Evolutionary conservation across 2,329 filamentous ascomycete genomes (phyloP), one percentile per base, ranked within the genome.

Genomic region (Diplodia intermedia): DNA sequence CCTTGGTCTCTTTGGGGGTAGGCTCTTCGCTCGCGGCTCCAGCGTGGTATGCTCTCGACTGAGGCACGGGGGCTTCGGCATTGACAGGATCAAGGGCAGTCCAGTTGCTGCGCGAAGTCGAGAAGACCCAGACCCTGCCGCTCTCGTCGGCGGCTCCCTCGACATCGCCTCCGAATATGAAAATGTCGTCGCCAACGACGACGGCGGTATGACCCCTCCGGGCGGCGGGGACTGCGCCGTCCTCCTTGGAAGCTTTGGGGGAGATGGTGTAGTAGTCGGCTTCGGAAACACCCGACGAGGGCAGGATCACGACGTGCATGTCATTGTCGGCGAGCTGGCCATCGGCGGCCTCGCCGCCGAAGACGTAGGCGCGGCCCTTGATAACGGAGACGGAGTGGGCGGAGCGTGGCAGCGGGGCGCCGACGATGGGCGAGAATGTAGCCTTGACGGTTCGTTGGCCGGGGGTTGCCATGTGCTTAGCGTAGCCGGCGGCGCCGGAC

Each of bases 341-440:
- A 50, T 72, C 73, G 53, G 75, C 72, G 0, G 71, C 75, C 71
- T 82, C 79, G 65, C 86, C 86, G 7, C 86, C 85, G 70, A 87
- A 87, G 65, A 88, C 82, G 73, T 86, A 86, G 36, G 85, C 85
- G 70, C 84, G 83, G 65, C 83, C 81, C 69, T 82, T 83, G 70
- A 88, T 79, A 55, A 86, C 76, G 4, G 84, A 85, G 57, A 87
- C 72, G 2, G 84, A 84, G 74, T 88, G 86, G 54, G 82, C 75
- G 9, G 82, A 81, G 66, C 85, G 81, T 7, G 81, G 79, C 12
- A 88, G 79, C 68, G 77, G 69, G 69, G 80, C 71, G 71, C 80
- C 73, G 69, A 73, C 80, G 63, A 88, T 80, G 65, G 82, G 83
- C 11, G 78, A 80, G 54, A 87, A 80, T 1, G 81, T 81, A 8